A percentile compares a stretch with the other conserved stretches of the same genome.
These are phyloP conservation scores for Globisporangium emineosum DNA, from an alignment of 352 stramenopile genomes.

Conservation along the genomic window DNA sequence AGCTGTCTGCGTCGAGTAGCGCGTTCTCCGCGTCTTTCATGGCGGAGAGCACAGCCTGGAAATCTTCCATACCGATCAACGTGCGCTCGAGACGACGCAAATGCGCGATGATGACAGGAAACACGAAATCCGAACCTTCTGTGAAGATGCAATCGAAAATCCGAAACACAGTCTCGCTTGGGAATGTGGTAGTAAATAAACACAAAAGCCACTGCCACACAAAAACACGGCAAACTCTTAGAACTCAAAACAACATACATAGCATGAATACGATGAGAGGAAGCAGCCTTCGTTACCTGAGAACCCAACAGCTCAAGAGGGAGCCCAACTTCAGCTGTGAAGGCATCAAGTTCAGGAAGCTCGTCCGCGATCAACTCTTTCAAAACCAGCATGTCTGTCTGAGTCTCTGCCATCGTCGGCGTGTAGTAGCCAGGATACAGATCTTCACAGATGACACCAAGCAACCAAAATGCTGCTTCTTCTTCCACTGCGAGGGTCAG, in stretches of 20 bases:
- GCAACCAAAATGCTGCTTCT: conserved; percentile 86
- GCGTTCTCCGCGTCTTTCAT: conserved; percentile 72
- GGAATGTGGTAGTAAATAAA: conserved; percentile 89
- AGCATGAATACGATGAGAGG: too few species aligned
- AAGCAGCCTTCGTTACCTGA: conserved; percentile 29
- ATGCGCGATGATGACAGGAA: conserved; percentile 81
- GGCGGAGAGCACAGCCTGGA: conserved; percentile 64
- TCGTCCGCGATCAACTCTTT: conserved; percentile 84
- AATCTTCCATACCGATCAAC: conserved; percentile 55
- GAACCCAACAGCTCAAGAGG: conserved; percentile 86
- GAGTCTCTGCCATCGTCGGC: conserved; percentile 84
- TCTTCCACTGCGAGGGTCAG: conserved; percentile 78
- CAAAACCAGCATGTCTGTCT: conserved; percentile 88
- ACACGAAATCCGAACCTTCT: conserved; percentile 79
- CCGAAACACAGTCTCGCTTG: conserved; percentile 81
- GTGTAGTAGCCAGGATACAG: conserved; percentile 89
- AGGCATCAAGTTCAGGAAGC: conserved; percentile 69
- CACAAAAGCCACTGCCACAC: conserved; percentile 80
- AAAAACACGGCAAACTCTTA: background rate
- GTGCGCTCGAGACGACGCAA: conserved; percentile 51
- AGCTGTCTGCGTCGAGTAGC: conserved; percentile 59
- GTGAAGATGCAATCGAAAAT: conserved; percentile 89
- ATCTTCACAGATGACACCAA: conserved; percentile 89
- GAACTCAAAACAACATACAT: too few species aligned
- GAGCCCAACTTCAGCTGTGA: conserved; percentile 68